A percentile compares a stretch with the other conserved stretches of the same genome.
Conservation (phyloP, 768 basidiomycete species). For the Phylloporus sp. region DNA sequence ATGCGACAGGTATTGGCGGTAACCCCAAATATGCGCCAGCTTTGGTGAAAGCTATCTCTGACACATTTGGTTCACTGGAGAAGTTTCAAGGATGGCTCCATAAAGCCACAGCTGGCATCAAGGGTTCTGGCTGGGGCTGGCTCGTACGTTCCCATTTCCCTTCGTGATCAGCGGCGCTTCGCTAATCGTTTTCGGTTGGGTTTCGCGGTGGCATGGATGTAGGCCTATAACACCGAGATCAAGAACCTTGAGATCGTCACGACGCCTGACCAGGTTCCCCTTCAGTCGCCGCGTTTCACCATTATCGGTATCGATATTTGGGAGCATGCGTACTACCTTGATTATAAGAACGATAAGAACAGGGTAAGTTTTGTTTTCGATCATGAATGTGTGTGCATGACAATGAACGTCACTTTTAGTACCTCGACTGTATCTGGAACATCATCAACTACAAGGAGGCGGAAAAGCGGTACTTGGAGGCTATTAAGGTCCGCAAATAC, state of each 20-base stretch:
- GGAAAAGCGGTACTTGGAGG: constrained; percentile 55
- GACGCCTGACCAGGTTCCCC: constrained; percentile 94
- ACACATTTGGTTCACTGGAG: constrained; percentile 67
- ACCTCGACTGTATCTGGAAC: constrained; percentile 72
- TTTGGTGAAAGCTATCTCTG: constrained; percentile 62
- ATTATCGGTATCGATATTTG: constrained; percentile 93
- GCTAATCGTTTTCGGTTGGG: not conserved
- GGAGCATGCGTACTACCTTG: constrained; percentile 96
- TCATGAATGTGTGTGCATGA: not conserved
- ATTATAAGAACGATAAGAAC: constrained; percentile 92
- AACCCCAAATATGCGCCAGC: constrained; percentile 53
- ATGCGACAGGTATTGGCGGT: constrained; percentile 63
- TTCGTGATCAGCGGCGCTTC: too few species aligned
- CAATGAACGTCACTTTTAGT: constrained; percentile 38
- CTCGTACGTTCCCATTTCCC: constrained; percentile 52
- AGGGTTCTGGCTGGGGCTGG: constrained; percentile 97
- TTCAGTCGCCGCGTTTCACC: constrained; percentile 67
- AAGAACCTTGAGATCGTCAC: constrained; percentile 83
- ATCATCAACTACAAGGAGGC: constrained; percentile 73
- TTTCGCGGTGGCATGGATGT: not conserved
- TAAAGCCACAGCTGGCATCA: constrained; percentile 77
- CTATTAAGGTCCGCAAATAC: constrained; percentile 29
- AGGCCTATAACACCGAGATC: constrained; percentile 68
- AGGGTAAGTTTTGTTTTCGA: constrained; percentile 61
- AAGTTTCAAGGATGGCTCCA: constrained; percentile 79